phyloP scores from a whole-genome alignment of 163 green algal species.

The Scenedesmus sp. region DNA sequence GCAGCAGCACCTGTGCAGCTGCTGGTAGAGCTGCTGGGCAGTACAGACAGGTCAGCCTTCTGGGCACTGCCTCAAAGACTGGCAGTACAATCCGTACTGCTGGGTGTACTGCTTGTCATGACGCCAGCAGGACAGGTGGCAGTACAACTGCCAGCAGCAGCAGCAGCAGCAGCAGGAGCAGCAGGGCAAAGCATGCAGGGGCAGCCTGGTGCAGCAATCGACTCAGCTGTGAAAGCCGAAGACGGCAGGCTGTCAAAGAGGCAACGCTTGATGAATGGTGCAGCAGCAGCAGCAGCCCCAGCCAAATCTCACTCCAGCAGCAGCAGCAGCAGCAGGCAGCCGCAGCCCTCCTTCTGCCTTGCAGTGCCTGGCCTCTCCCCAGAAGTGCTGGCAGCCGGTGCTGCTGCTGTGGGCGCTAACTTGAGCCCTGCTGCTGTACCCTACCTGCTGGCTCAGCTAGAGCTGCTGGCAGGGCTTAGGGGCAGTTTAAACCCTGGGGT shows the following conservation, averaged over 20 bases:
- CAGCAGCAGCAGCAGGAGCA: conserved; percentile 11
- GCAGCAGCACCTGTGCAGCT: not conserved
- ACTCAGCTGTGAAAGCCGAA: not conserved
- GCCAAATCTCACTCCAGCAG: not conserved
- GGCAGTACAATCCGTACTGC: conserved; percentile 28
- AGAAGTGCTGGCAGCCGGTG: not conserved
- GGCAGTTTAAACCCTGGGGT: not conserved
- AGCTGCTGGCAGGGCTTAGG: conserved; percentile 10
- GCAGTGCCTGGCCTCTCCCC: not conserved
- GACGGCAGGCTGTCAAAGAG: no score
- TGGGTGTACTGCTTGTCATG: conserved; percentile 42
- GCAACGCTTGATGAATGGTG: not conserved
- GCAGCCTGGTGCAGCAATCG: no score
- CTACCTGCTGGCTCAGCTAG: conserved; percentile 25
- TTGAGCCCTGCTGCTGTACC: conserved; percentile 21
- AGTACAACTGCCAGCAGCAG: conserved; percentile 3
- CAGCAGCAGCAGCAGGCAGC: not conserved
- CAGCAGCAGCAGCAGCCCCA: not conserved
- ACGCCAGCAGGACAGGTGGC: not conserved
- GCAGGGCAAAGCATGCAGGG: no score
- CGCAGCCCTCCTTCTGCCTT: not conserved
- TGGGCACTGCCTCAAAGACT: conserved; percentile 46
- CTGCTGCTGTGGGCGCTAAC: not conserved
- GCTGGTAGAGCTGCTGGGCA: not conserved
- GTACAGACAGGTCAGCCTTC: not conserved